These are phyloP conservation scores for Sugiyamaella japonica DNA, from an alignment of 1,139 yeast genomes.

Conservation along the genomic window DNA sequence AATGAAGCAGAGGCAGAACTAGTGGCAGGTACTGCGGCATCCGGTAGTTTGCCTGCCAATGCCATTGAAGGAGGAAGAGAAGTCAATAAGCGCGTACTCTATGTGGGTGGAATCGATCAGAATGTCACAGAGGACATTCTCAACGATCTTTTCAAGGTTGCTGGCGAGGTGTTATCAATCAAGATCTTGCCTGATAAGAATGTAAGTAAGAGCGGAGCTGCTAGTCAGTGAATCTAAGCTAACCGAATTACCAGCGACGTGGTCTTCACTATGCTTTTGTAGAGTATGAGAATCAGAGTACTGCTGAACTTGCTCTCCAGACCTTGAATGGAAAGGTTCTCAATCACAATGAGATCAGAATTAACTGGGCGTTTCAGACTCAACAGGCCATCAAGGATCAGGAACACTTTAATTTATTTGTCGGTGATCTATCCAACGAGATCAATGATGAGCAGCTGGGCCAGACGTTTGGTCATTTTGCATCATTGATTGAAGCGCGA, in stretches of 20 bases:
- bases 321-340: conserved; percentile 55
- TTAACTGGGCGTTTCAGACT: conserved; percentile 85
- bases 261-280: conserved; percentile 84
- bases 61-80: conserved; percentile 83
- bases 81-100: conserved; percentile 66
- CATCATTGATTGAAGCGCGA: conserved; percentile 75
- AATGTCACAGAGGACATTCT: conserved; percentile 63
- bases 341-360: conserved; percentile 49
- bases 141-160: conserved; percentile 60
- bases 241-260: conserved; percentile 42
- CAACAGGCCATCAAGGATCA: conserved; percentile 55
- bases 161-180: conserved; percentile 48
- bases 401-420: conserved; percentile 69
- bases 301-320: conserved; percentile 64
- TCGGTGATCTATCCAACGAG: conserved; percentile 83
- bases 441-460: conserved; percentile 74
- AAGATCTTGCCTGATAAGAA: conserved; percentile 77
- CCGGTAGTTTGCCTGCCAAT: conserved; percentile 51
- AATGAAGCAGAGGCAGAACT: neutral
- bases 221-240: neutral
- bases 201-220: conserved; percentile 4
- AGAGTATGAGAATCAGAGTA: conserved; percentile 60
- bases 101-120: conserved; percentile 74
- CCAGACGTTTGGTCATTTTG: conserved; percentile 58
- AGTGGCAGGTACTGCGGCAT: conserved; percentile 4